These are phyloP conservation scores for Protea cynaroides DNA, from an alignment of 164 flowering plant species.

Conservation along the genomic window DNA sequence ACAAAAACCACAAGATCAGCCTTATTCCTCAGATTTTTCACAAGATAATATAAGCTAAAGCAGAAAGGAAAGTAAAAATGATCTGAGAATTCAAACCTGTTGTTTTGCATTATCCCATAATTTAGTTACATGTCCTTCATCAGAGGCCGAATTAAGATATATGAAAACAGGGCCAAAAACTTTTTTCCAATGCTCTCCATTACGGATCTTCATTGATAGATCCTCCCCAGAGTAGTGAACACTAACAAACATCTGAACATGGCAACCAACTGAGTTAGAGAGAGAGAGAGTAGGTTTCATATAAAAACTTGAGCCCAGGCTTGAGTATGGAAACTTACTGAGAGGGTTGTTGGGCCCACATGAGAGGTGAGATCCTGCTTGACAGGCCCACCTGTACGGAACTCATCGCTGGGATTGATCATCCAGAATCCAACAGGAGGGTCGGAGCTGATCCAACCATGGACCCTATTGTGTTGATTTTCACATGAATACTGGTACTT, in stretches of 20 bases:
- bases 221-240: constrained; percentile 70
- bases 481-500: constrained; percentile 85
- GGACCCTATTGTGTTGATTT: constrained; percentile 56
- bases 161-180: constrained; percentile 38
- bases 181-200: constrained; percentile 84
- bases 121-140: constrained; percentile 28
- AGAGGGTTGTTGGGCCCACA: constrained; percentile 36
- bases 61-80: too few species aligned
- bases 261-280: too few species aligned
- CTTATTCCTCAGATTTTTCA: too few species aligned
- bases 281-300: too few species aligned
- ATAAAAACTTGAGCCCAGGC: too few species aligned
- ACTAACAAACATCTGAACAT: constrained; percentile 61
- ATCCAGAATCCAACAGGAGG: constrained; percentile 81
- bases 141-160: constrained; percentile 46
- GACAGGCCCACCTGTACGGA: constrained; percentile 77
- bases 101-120: constrained; percentile 82
- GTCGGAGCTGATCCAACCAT: constrained; percentile 73
- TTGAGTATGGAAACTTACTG: not conserved
- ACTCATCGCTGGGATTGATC: constrained; percentile 84
- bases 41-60: too few species aligned
- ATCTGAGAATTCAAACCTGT: constrained; percentile 33
- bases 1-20: not conserved
- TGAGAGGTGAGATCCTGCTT: constrained; percentile 89
- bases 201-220: constrained; percentile 34